Evolutionary conservation across 345 rosid species (phyloP), one percentile per base, ranked within the genome.

Genomic region (Physaria fendleri): DNA sequence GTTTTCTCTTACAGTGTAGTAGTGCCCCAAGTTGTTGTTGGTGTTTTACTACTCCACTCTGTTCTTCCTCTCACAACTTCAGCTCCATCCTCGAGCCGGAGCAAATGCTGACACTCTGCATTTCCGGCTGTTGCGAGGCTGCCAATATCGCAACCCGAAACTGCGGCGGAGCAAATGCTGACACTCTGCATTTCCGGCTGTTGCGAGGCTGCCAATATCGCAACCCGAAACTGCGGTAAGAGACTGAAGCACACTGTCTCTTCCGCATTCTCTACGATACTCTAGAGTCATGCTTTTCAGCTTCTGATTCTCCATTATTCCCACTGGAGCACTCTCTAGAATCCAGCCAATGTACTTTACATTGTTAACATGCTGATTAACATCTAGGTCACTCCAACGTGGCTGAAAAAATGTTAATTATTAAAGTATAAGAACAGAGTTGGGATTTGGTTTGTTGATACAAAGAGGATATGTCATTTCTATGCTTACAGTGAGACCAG

Each of bases 291-390:
- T 64, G 71, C 87, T 60, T 6, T 80, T 73, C 37, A 94, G 97
- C 78, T 87, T 84, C 48, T 82, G 90, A 25, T 64, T 77, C 95
- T 94, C 99, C 77, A 90, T 75, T 51, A 94, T 77, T 43, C 79
- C 68, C 59, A 61, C 81, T 0, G 99, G 99, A 77, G 97, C 90
- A 76, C 99, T 82, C 93, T 94, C 99, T n/a, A 94, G 90, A 39
- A 90, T 87, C 99, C 99, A 94, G 48, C 92, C 90, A 5, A 94
- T 76, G 80, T 94, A 94, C 73, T 94, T 94, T 62, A 90, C 99
- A 78, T 94, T 94, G 76, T 90, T 94, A 43, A 90, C 99, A 70
- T 94, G 99, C 71, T 94, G 97, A 76, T 94, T 94, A 68, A 90
- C 85, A 82, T 94, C 99, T 47, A 94, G 56, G 71, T 94, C 99